Percentiles rank a stretch among this genome's conserved stretches.
Conservation (phyloP, 257 asterid genomes). For the Rehmannia glutinosa region DNA sequence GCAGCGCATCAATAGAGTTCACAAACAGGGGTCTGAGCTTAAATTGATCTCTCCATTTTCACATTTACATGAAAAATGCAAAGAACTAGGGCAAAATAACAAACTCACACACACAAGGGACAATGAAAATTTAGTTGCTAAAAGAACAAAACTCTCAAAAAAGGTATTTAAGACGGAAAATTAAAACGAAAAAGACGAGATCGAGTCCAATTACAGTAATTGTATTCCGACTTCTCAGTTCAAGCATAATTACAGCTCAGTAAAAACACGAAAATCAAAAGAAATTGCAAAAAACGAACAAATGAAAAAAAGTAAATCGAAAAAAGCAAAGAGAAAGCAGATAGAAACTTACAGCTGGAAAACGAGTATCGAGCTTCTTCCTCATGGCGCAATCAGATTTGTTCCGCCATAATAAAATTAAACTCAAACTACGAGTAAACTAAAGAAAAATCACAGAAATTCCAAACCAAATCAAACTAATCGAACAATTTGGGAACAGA, state of each 20-base stretch:
- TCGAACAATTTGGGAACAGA: slow-evolving; percentile 12
- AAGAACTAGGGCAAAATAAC: background rate
- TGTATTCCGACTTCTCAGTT: slow-evolving; percentile 3
- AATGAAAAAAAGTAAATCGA: too few relatives aligned
- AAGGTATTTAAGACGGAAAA: background rate
- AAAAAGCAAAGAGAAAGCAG: background rate
- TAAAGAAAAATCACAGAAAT: background rate
- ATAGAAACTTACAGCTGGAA: slow-evolving; percentile 56
- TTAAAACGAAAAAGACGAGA: background rate
- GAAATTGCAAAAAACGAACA: background rate
- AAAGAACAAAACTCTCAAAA: background rate
- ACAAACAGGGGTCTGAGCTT: too few relatives aligned
- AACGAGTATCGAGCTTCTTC: slow-evolving; percentile 80
- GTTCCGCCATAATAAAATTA: slow-evolving; percentile 16
- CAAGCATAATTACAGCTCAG: background rate
- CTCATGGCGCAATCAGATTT: slow-evolving; percentile 42
- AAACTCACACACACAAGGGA: background rate
- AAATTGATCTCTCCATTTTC: too few relatives aligned
- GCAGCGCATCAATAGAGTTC: background rate
- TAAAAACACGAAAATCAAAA: background rate
- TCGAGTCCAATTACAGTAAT: background rate
- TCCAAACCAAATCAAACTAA: slow-evolving; percentile 10
- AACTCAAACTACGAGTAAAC: slow-evolving; percentile 7
- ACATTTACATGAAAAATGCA: too few relatives aligned
- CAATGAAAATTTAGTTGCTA: background rate